Percentiles rank a stretch among this genome's conserved stretches.
phyloP scores from a whole-genome alignment of 2,329 filamentous ascomycete genomes.

The Pleurostoma richardsiae region DNA sequence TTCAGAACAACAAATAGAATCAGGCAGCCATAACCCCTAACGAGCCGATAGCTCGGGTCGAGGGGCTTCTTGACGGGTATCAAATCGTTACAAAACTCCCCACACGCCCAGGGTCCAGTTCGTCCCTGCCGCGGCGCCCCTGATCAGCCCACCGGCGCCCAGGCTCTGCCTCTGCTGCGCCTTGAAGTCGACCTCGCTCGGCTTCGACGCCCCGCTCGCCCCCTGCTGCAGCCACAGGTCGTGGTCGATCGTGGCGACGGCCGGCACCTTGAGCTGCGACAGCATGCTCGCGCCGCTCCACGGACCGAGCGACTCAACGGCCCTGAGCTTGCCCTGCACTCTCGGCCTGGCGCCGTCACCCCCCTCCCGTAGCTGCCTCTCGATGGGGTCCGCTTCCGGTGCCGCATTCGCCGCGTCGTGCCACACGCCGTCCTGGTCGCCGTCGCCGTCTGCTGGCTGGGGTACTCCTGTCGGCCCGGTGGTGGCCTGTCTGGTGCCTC shows the following conservation, averaged over 20 bases:
- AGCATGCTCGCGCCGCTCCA: constrained; percentile 72
- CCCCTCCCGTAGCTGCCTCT: constrained; percentile 46
- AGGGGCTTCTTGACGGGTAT: too few species aligned
- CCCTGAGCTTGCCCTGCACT: constrained; percentile 57
- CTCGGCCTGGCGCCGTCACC: constrained; percentile 28
- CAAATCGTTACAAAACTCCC: constrained; percentile 28
- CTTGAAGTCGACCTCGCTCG: constrained; percentile 54
- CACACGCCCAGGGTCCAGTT: constrained; percentile 61
- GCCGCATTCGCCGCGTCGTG: constrained; percentile 35
- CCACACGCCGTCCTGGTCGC: constrained; percentile 25
- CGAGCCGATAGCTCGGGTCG: too few species aligned
- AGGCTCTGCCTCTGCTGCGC: constrained; percentile 60
- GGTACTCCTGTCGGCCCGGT: constrained; percentile 11
- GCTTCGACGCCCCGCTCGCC: constrained; percentile 52
- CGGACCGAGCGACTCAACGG: constrained; percentile 63
- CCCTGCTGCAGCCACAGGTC: constrained; percentile 69
- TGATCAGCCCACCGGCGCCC: constrained; percentile 47
- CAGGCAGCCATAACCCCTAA: too few species aligned
- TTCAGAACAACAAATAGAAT: too few species aligned
- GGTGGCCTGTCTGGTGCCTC: constrained; percentile 16
- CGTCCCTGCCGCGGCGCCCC: constrained; percentile 29
- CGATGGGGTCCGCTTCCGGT: constrained; percentile 52
- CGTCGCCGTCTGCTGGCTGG: constrained; percentile 13
- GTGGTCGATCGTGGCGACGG: constrained; percentile 64
- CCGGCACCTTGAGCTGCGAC: constrained; percentile 62